Conservation (phyloP, 2,329 filamentous ascomycete genomes). For the Claviceps arundinis region DNA sequence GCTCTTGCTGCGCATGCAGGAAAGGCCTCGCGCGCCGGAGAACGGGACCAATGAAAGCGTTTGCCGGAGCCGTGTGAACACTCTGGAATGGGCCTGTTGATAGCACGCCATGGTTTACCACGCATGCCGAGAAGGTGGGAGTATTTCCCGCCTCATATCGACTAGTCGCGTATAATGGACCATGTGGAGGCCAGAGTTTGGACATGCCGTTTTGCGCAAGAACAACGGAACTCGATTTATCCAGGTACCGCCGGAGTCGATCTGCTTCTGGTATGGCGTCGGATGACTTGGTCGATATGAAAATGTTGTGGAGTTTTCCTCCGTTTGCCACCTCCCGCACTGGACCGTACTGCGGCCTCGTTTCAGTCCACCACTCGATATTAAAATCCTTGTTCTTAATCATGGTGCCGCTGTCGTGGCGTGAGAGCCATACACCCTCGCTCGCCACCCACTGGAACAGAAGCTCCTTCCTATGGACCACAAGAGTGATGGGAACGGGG, state of each 20-base stretch:
- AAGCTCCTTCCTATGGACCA: slow-evolving; percentile 52
- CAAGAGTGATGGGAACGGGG: slow-evolving; percentile 62
- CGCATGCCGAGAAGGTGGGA: slow-evolving; percentile 62
- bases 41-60: slow-evolving; percentile 34
- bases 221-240: slow-evolving; percentile 55
- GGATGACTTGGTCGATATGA: slow-evolving; percentile 65
- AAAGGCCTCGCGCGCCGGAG: slow-evolving; percentile 13
- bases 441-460: slow-evolving; percentile 32
- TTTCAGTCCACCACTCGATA: slow-evolving; percentile 42
- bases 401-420: slow-evolving; percentile 15
- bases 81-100: slow-evolving; percentile 37
- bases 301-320: slow-evolving; percentile 51
- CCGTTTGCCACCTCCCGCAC: slow-evolving; percentile 27
- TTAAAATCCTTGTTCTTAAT: slow-evolving; percentile 27
- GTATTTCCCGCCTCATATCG: slow-evolving; percentile 23
- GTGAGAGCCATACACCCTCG: slow-evolving; percentile 31
- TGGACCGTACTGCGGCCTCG: slow-evolving; percentile 22
- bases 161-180: slow-evolving; percentile 26
- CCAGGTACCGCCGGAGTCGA: slow-evolving; percentile 46
- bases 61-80: slow-evolving; percentile 36
- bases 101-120: slow-evolving; percentile 43
- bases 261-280: slow-evolving; percentile 49
- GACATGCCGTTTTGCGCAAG: slow-evolving; percentile 88
- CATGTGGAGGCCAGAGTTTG: slow-evolving; percentile 41
- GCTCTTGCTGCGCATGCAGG: neutral